Base-by-base conservation (phyloP, 352 stramenopile species). In the Pelagophyceae sp. region DNA sequence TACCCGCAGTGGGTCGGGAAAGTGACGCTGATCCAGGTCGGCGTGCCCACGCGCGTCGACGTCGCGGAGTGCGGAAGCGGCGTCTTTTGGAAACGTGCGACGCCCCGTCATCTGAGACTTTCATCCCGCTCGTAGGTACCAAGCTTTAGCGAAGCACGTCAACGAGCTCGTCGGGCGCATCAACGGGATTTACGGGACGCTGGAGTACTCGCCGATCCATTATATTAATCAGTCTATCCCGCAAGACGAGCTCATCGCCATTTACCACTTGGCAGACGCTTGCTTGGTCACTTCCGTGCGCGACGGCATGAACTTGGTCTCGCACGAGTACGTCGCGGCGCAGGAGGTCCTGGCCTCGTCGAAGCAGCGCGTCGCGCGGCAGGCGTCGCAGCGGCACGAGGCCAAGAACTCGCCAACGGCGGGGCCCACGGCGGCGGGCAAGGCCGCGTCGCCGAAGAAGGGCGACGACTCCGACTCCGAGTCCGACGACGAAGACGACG, bases 1-100 rank as follows among this genome's bases (percentile, higher is more conserved):
- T 90, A 93, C 74, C 89, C 90, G 0, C 87, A 97, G 76, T 94
- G 90, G 79, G 87, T 90, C 29, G 92, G 93, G 25, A 94, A 94
- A 80, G 91, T 97, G 72, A 90, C 95, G 37, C 78, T 98, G 5
- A 90, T 98, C 63, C 92, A 97, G 83, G 95, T 98, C 61, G 94
- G 88, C 25, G 95, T 98, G 50, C 94, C 92, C 25, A 93, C 87
- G 3, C 86, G 90, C 17, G 90, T 84, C 11, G 88, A 90, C 35
- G 45, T 54, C 45, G 45, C 45, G 11, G 45, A 54, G 45, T n/a
- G n/a, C n/a, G n/a, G 17, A 17, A 17, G 17, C 27, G 50, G 50
- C 50, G 17, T 17, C 17, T 61, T 17, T 61, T 17, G 50, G 27
- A 61, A 61, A 27, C 50, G 50, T 27, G 50, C 17, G 17, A 61